Percentiles rank a stretch among this genome's conserved stretches.
These are phyloP conservation scores for Arabidopsis suecica DNA, from an alignment of 345 rosid species.

Conservation along the genomic window DNA sequence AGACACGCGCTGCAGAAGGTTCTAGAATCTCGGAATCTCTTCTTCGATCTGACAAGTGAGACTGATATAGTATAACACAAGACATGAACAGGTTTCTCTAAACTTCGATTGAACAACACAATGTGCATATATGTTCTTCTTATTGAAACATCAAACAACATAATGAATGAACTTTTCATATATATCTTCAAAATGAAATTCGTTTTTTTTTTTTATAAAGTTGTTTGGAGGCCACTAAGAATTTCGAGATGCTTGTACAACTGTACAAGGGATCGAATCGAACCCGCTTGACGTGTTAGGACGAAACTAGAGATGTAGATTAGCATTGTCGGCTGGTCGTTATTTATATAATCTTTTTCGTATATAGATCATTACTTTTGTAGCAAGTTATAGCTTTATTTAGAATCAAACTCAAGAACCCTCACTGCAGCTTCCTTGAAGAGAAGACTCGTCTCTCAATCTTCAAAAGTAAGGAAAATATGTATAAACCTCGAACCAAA, in stretches of 20 bases:
- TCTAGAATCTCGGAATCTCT: conserved; percentile 56
- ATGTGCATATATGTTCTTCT: conserved; percentile 36
- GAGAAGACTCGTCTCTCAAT: conserved; percentile 25
- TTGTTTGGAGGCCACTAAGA: not conserved
- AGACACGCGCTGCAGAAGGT: conserved; percentile 65
- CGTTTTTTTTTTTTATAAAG: not conserved
- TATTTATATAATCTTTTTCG: not conserved
- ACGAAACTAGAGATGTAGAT: conserved; percentile 7
- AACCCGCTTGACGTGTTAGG: conserved; percentile 16
- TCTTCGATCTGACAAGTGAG: conserved; percentile 27
- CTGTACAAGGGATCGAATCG: conserved; percentile 18
- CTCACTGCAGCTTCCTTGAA: conserved; percentile 40
- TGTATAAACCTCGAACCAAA: conserved; percentile 28
- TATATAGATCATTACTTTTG: not conserved
- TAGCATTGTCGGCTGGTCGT: conserved; percentile 25
- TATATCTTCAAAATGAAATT: conserved; percentile 16
- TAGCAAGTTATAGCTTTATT: not conserved
- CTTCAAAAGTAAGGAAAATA: conserved; percentile 6
- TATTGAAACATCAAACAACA: conserved; percentile 7
- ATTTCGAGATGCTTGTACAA: not conserved
- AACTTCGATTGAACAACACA: conserved; percentile 12
- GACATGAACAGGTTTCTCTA: conserved; percentile 22
- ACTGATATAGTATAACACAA: conserved; percentile 48
- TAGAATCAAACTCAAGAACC: conserved; percentile 28
- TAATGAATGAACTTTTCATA: conserved; percentile 20